These are phyloP conservation scores for Hypsizygus marmoreus DNA, from an alignment of 768 basidiomycete genomes.

Conservation along the genomic window DNA sequence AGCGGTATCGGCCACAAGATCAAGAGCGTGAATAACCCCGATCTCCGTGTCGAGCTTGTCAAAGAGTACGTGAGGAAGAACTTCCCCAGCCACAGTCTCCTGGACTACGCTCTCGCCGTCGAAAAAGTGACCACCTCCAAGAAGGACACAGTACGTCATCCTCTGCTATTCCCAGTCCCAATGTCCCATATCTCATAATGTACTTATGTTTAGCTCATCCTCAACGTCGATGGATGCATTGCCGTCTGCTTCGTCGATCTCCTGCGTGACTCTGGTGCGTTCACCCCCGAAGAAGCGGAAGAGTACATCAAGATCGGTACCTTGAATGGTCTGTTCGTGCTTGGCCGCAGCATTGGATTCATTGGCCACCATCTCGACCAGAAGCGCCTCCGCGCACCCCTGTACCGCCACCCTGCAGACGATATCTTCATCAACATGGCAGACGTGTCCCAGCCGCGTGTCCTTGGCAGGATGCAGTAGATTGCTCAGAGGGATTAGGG, in stretches of 20 bases:
- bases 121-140: conserved; percentile 98
- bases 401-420: conserved; percentile 94
- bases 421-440: conserved; percentile 97
- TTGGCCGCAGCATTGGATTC: conserved; percentile 97
- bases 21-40: conserved; percentile 97
- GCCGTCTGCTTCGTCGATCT: conserved; percentile 97
- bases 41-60: conserved; percentile 88
- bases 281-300: conserved; percentile 93
- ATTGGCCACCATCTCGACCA: conserved; percentile 97
- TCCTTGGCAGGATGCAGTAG: conserved; percentile 57
- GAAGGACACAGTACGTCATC: conserved; percentile 81
- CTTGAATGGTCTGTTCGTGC: conserved; percentile 95
- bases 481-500: not conserved
- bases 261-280: conserved; percentile 88
- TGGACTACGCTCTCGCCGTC: conserved; percentile 94
- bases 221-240: conserved; percentile 96
- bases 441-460: conserved; percentile 79
- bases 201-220: conserved; percentile 62
- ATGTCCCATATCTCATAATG: conserved; percentile 5
- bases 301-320: conserved; percentile 98
- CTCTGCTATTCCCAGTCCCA: not conserved
- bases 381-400: conserved; percentile 88
- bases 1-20: conserved; percentile 99
- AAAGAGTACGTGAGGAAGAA: conserved; percentile 95
- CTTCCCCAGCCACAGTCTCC: conserved; percentile 92